Percentiles rank a stretch among this genome's conserved stretches.
phyloP scores from a whole-genome alignment of 208 protist species.

The Crithidia mellificae region DNA sequence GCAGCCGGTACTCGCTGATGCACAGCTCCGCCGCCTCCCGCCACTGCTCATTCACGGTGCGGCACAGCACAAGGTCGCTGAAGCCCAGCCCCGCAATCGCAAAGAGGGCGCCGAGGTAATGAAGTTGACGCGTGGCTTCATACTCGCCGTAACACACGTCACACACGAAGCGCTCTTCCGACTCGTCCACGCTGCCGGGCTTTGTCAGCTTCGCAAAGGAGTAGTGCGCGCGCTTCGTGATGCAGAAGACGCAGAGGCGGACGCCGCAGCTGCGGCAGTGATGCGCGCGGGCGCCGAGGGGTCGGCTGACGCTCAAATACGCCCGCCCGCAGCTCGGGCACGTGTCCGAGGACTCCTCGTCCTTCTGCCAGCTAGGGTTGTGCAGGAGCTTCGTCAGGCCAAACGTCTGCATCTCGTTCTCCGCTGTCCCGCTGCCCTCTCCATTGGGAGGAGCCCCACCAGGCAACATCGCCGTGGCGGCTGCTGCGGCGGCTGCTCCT shows the following conservation, averaged over 20 bases:
- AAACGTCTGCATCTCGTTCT: slow-evolving; percentile 50
- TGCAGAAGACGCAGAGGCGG: slow-evolving; percentile 62
- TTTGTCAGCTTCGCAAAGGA: slow-evolving; percentile 76
- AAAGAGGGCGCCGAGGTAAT: slow-evolving; percentile 69
- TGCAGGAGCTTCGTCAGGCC: slow-evolving; percentile 44
- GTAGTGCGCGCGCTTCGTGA: slow-evolving; percentile 50
- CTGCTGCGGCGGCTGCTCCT: too few relatives aligned
- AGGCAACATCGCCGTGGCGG: too few relatives aligned
- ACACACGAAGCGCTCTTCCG: slow-evolving; percentile 59
- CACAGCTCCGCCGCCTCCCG: slow-evolving; percentile 71
- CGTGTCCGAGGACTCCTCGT: slow-evolving; percentile 44
- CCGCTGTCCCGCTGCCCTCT: slow-evolving; percentile 1
- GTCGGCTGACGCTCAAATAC: slow-evolving; percentile 38
- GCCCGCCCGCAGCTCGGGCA: slow-evolving; percentile 47
- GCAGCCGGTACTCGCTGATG: slow-evolving; percentile 70
- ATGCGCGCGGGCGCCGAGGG: slow-evolving; percentile 42
- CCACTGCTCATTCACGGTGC: slow-evolving; percentile 68
- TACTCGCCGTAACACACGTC: slow-evolving; percentile 58
- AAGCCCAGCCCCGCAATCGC: slow-evolving; percentile 58
- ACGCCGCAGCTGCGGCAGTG: slow-evolving; percentile 77
- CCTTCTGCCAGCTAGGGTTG: slow-evolving; percentile 58
- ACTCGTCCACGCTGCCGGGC: slow-evolving; percentile 52
- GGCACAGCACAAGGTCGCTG: slow-evolving; percentile 60
- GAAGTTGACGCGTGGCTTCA: slow-evolving; percentile 46
- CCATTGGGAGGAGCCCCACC: neutral